Evolutionary conservation across 306 rosid genomes (phyloP), one percentile per base, ranked within the genome.

Genomic region (Canavalia gladiata): DNA sequence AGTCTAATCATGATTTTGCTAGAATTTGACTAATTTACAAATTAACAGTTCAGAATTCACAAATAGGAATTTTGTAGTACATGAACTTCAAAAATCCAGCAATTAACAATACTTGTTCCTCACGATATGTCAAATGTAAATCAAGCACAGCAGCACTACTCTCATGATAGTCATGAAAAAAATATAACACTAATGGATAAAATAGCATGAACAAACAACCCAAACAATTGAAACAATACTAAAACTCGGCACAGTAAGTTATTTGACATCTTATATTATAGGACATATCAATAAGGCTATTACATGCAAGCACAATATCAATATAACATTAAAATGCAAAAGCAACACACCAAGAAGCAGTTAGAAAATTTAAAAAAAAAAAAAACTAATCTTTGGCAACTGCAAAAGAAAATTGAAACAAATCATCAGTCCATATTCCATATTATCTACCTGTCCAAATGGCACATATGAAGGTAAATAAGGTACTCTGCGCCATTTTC

Each of bases 381-480:
- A 12, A 34, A 9, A 52, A 8, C 63, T 41, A 78, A 59, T 31
- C 62, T 66, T 50, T 43, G 25, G 72, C 12, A 33, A 70, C 51
- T 37, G 55, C 68, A 62, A 63, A 66, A 43, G 43, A 78, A 62
- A 62, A 31, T 33, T 45, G 42, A 73, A 69, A 74, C 6, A 29
- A 54, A 79, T 31, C 66, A 34, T 62, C 73, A 54, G 50, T 71
- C 47, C 33, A 60, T 35, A 74, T 6, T 71, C 47, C 33, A 60
- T 35, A 74, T 6, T 37, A 82, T 65, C 56, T 84, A 93, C 99
- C 97, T 95, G 90, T 58, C 98, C 99, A 51, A 95, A 95, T 83
- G 99, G 99, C 46, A 95, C 95, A 75, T 95, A 95, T 35, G 98
- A 95, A 86, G 99, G 99, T 81, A 95, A 89, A 72, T 90, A 95